Percentiles rank a stretch among this genome's conserved stretches.
These are phyloP conservation scores for Hibiscus trionum DNA, from an alignment of 345 rosid genomes.

Conservation along the genomic window DNA sequence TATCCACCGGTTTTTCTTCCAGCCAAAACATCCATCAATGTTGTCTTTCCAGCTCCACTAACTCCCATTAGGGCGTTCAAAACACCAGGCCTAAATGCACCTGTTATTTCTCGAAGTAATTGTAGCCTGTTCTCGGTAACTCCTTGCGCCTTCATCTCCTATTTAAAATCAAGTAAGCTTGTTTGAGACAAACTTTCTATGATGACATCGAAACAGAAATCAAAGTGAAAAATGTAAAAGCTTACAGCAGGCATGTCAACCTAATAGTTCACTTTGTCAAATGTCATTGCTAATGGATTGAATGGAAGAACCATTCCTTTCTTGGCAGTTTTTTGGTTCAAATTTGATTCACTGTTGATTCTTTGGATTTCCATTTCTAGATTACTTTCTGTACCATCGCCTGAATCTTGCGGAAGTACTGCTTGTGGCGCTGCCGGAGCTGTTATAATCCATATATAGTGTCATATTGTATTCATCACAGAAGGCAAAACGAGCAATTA, in stretches of 20 bases:
- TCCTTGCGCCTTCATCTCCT: too few species aligned
- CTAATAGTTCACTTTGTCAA: slow-evolving; percentile 37
- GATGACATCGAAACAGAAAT: too few species aligned
- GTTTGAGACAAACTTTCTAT: too few species aligned
- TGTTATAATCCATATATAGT: slow-evolving; percentile 12
- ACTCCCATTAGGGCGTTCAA: too few species aligned
- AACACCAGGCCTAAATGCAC: too few species aligned
- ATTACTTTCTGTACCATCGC: slow-evolving; percentile 28
- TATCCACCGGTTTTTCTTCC: too few species aligned
- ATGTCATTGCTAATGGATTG: slow-evolving; percentile 46
- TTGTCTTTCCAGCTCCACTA: too few species aligned
- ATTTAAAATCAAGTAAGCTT: too few species aligned
- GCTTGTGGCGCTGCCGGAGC: slow-evolving; percentile 74
- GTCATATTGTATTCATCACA: neutral
- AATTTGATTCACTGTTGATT: slow-evolving; percentile 16
- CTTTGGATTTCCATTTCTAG: slow-evolving; percentile 11
- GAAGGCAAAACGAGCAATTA: neutral
- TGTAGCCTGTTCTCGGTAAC: too few species aligned
- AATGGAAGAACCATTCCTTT: slow-evolving; percentile 54
- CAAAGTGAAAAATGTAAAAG: neutral
- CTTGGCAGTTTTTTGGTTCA: slow-evolving; percentile 13
- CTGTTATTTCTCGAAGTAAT: too few species aligned
- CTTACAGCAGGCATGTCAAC: slow-evolving; percentile 52
- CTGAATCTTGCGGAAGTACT: slow-evolving; percentile 40
- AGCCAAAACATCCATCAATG: too few species aligned